Evolutionary conservation across 768 basidiomycete genomes (phyloP), one percentile per base, ranked within the genome.

Genomic region (Suillus variegatus): DNA sequence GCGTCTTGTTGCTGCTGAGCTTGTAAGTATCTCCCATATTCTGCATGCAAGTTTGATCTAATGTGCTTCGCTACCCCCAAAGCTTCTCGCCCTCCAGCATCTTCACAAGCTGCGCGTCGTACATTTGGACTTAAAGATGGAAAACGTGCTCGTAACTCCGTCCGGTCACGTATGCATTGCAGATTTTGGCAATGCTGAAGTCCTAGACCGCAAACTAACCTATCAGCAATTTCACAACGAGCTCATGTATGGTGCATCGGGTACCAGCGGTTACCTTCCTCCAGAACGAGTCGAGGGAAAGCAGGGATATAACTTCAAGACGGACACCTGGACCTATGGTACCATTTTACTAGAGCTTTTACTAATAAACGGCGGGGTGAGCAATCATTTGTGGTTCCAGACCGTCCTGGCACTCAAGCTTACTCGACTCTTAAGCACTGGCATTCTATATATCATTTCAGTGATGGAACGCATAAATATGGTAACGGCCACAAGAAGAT

Each of bases 61-160:
- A 44, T n/a, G n/a, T 6, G 22, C 16, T 16, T 54, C 20, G 7
- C 46, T 64, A 22, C 6, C 18, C 41, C 38, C 51, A 32, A 60
- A 68, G 65, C 62, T 57, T 25, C 49, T 68, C 4, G 69, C 52
- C 12, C 35, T 69, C 6, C 52, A 71, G 61, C 66, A 64, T 16
- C 60, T 70, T 13, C 67, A 70, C 40, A 47, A 52, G 18, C 22
- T 64, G 28, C 73, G 76, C 12, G 71, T 85, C 55, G 75, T 82
- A 12, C 84, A 86, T 74, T 75, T 82, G 22, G 85, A 86, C 69
- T 66, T 86, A 67, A 86, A 86, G 74, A 73, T 82, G 41, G 85
- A 86, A 69, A 86, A 86, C 67, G 77, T 86, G 55, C 70, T 86
- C 38, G 73, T 82, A 41, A 79, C 80, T 61, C 63, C 67, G 6